Base-by-base conservation (phyloP, 352 stramenopile species). In the Aphanomyces invadans region DNA sequence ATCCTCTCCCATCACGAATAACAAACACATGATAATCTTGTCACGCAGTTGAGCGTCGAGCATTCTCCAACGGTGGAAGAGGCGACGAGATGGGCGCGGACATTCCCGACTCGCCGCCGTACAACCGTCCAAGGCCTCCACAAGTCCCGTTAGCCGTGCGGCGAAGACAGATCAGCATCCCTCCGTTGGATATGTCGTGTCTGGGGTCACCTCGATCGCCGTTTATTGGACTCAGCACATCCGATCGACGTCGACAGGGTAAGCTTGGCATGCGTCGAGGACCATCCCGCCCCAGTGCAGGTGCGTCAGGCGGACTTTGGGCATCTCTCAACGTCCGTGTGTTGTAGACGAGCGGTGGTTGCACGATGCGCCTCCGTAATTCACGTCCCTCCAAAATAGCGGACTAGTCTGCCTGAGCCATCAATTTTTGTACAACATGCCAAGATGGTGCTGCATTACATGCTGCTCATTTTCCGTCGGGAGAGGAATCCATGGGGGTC, bases 131-230 rank as follows among this genome's bases (percentile, higher is more conserved):
- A 54, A 17, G 19, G 9, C 25, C 21, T 33, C 49, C 25, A 39
- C 23, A 7, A n/a, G 21, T 57, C 19, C 49, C 49, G 17, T n/a
- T 57, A 2, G 49, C 49, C 29, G 49, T n/a, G 10, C 49, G 49
- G 9, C 49, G 49, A 39, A 21, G 25, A 26, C 29, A 39, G 5
- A 26, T 57, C 1, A 57, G 19, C 17, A 57, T 57, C 29, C 49
- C 49, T 21, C 49, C 49, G 0, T 57, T 57, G 25, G 49, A 57
- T 36, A 21, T 57, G 49, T 57, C 49, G 7, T 57, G 49, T 29
- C 29, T 57, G 15, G 49, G 49, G 12, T 57, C 49, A 12, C 49
- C 49, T 1, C 19, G 49, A 26, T 57, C 49, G 25, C 49, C 49
- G 7, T 32, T 33, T 57, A 38, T 57, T 12, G 21, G 49, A 21